These are phyloP conservation scores for Chenopodium album DNA, from an alignment of 148 eudicot species.

Conservation along the genomic window DNA sequence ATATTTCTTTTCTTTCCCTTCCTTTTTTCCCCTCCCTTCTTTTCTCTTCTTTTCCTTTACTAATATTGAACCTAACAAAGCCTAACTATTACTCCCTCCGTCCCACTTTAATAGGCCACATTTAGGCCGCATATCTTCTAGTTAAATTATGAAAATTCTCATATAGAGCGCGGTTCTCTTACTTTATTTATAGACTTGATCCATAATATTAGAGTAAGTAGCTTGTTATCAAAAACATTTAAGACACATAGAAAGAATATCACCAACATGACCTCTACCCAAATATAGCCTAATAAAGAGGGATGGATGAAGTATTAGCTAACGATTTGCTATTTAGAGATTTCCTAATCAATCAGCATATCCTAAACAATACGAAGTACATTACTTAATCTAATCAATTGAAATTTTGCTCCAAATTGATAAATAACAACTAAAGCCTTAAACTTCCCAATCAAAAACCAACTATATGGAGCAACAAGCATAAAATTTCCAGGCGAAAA, in stretches of 20 bases:
- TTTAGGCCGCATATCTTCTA: neutral
- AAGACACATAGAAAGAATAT: no score
- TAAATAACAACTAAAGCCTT: no score
- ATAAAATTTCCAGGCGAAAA: no score
- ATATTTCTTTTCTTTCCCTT: no score
- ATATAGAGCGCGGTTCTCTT: no score
- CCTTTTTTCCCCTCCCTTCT: no score
- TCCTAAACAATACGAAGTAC: neutral
- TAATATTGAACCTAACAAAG: no score
- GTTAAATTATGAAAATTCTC: neutral
- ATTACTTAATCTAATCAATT: no score
- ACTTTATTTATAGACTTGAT: no score
- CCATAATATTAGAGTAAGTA: no score
- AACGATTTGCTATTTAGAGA: neutral
- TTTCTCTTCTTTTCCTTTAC: no score
- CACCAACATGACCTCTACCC: neutral
- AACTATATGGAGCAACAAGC: neutral
- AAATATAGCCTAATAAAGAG: neutral
- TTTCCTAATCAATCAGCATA: neutral
- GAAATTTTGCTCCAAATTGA: neutral
- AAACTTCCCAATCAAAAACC: neutral
- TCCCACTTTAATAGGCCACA: neutral
- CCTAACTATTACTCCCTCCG: neutral
- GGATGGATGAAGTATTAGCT: neutral
- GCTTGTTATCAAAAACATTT: no score